These are phyloP conservation scores for Diospyros lotus DNA, from an alignment of 148 eudicot genomes.

Conservation along the genomic window DNA sequence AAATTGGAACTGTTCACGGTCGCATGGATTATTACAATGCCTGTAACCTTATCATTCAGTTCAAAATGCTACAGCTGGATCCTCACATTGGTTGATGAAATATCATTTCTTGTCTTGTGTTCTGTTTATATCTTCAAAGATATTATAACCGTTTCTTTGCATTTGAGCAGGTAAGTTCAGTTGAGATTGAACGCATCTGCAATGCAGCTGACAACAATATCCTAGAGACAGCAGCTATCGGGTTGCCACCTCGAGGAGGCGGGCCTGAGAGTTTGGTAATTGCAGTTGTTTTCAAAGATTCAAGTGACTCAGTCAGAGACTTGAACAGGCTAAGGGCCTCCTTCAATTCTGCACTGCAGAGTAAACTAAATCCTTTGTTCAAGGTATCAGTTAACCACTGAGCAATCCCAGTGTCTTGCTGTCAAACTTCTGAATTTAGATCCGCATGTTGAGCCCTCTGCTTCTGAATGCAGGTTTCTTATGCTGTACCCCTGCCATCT, in stretches of 20 bases:
- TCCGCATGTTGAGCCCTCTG: neutral
- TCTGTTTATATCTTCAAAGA: too few species aligned
- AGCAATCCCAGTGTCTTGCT: too few species aligned
- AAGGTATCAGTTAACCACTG: conserved; percentile 37
- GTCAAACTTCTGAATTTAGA: too few species aligned
- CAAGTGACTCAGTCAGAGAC: conserved; percentile 25
- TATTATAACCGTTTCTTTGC: neutral
- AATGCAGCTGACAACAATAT: conserved; percentile 50
- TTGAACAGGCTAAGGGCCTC: conserved; percentile 43
- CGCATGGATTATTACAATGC: too few species aligned
- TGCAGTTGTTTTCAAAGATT: conserved; percentile 64
- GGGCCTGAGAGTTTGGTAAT: conserved; percentile 89
- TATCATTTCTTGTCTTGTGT: too few species aligned
- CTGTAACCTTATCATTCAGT: too few species aligned
- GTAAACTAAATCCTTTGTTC: conserved; percentile 80
- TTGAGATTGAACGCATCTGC: conserved; percentile 89
- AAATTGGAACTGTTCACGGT: too few species aligned
- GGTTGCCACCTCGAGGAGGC: conserved; percentile 73
- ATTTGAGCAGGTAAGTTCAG: conserved; percentile 76
- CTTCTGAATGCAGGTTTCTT: conserved; percentile 54
- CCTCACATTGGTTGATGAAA: too few species aligned
- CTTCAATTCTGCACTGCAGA: conserved; percentile 74
- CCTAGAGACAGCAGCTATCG: conserved; percentile 93
- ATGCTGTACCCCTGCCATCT: conserved; percentile 40
- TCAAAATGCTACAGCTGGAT: too few species aligned